Base-by-base conservation (phyloP, 768 basidiomycete species). In the Hericium rajendrae region DNA sequence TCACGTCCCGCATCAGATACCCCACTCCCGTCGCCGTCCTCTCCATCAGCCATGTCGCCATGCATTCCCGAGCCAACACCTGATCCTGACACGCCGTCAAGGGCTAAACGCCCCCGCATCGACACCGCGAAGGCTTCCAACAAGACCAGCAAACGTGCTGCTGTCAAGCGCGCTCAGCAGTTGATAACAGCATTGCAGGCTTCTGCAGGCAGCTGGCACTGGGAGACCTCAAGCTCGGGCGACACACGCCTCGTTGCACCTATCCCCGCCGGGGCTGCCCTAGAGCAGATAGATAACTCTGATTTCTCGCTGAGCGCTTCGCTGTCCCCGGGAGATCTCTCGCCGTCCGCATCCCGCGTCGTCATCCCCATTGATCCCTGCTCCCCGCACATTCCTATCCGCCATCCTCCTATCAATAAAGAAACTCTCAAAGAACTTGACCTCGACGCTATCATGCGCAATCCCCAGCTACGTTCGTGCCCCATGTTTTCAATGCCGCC, bases 381-480 rank as follows among this genome's bases (percentile, higher is more conserved):
- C 15, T 73, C 75, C 2, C 75, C 80, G 3, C 80, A 84, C 60
- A 80, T 90, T 59, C 90, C 89, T 6, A 75, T 87, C 38, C 71
- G 80, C 46, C 75, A 78, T 37, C 91, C 94, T 0, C 79, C 86
- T 46, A 89, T 95, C 68, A 93, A 90, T 65, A 79, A 88, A 40
- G 81, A 84, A 48, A 91, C 91, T 1, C 76, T 97, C 63, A 84
- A 83, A 65, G 90, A 93, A 67, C 76, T 97, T 53, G 92, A 97
- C 68, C 74, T 95, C 18, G 81, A 86, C 57, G 82, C 86, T 54
- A 93, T 95, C 64, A 77, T 95, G 57, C 82, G 88, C 51, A 93
- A 93, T 69, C 90, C 91, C 22, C 91, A 94, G 68, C 85, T 95
- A 58, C 88, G 94, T 91, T 72, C 74, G 85, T 86, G 20, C 57